Evolutionary conservation across 2,329 filamentous ascomycete genomes (phyloP), one percentile per base, ranked within the genome.

Genomic region (Ophiostoma pallidulum): DNA sequence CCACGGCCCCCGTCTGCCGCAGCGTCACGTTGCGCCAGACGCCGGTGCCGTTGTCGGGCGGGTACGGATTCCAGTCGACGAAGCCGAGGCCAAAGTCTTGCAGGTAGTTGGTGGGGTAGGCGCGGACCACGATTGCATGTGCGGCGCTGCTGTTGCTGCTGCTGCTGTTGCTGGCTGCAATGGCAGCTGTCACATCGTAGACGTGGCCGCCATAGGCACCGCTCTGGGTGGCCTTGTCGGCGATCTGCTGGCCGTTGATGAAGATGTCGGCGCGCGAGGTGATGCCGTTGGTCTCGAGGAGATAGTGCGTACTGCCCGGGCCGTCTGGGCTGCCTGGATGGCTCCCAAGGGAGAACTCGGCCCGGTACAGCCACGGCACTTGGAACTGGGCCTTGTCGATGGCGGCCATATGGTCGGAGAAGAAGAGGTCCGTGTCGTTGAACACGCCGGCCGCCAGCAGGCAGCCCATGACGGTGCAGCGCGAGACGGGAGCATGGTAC

Each of bases 1-100:
- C 60, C 2, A 78, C 67, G 0, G 72, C 58, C 0, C 78, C 77
- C 0, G 74, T 79, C 57, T 75, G 69, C 42, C 70, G 73, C 36
- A 82, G 46, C 29, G 70, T 68, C 1, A 82, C 64, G 36, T 80
- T 65, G 5, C 79, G 67, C 79, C 79, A 83, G 8, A 83, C 64
- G 0, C 78, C 78, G 0, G 77, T 80, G 3, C 78, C 78, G 40
- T 81, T 80, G 57, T 82, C 78, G 0, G 75, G 70, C 0, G 78
- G 75, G 46, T 73, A 72, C 0, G 76, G 76, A 47, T 80, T 80
- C 77, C 78, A 81, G 54, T 81, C 77, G 0, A 77, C 71, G 47
- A 78, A 82, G 0, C 75, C 75, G 9, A 79, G 61, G 0, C 72
- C 77, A 45, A 82, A 71, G 51, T 82, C 77, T 20, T 72, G 67